phyloP scores from a whole-genome alignment of 805 yeast genomes.

The Candida gorgasii region DNA sequence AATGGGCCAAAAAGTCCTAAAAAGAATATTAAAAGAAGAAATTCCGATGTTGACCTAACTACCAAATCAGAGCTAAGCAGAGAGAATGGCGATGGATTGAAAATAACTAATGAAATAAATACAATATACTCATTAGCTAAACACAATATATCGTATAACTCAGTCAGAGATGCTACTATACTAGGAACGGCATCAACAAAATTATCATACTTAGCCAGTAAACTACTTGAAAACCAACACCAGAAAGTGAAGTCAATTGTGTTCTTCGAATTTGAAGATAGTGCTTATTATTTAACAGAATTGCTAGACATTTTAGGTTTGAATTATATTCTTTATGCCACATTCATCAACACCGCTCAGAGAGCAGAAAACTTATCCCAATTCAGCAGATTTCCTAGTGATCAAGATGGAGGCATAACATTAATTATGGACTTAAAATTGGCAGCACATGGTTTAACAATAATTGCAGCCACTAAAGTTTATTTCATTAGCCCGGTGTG shows the following conservation, averaged over 20 bases:
- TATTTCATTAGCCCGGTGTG: constrained; percentile 74
- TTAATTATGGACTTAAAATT: constrained; percentile 66
- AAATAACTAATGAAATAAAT: constrained; percentile 23
- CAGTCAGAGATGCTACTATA: constrained; percentile 36
- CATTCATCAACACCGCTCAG: constrained; percentile 51
- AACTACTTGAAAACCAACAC: constrained; percentile 53
- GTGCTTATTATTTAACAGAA: constrained; percentile 68
- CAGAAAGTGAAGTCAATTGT: constrained; percentile 55
- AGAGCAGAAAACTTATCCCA: constrained; percentile 54
- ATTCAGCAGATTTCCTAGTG: constrained; percentile 43
- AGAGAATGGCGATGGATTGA: constrained; percentile 23
- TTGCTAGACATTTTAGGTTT: constrained; percentile 62
- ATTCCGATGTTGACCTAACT: constrained; percentile 4
- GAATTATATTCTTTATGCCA: constrained; percentile 62
- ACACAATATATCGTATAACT: constrained; percentile 17
- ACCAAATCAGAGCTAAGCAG: constrained; percentile 16
- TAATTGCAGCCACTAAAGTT: constrained; percentile 66
- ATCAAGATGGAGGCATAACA: constrained; percentile 46
- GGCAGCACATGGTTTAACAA: constrained; percentile 71
- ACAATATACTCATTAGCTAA: constrained; percentile 19
- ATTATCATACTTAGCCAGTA: constrained; percentile 57
- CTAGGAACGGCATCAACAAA: constrained; percentile 68
- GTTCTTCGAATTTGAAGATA: constrained; percentile 70
- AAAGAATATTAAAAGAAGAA: constrained; percentile 3
- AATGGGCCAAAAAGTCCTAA: constrained; percentile 5